Evolutionary conservation across 1,284 basidiomycete genomes (phyloP).

Genomic region (Mycosarcoma mackinlayi): DNA sequence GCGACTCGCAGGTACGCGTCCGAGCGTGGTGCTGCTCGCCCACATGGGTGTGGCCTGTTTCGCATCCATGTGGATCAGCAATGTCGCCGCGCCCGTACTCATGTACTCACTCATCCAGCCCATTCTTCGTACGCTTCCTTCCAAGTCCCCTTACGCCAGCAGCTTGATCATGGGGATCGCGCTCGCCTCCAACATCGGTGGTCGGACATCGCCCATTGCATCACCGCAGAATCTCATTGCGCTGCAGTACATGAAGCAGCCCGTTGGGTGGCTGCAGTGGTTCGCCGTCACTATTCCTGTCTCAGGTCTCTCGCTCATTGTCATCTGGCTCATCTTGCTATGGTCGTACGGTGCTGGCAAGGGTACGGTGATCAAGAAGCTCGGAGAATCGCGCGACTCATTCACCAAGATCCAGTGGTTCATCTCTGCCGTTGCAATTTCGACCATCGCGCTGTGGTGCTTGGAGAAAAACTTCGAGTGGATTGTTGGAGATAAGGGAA

Average conservation of each 20-base stretch:
- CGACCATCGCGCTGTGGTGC: constrained; percentile 92
- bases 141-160: constrained; percentile 86
- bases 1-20: constrained; percentile 86
- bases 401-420: constrained; percentile 90
- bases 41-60: constrained; percentile 98
- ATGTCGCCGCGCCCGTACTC: constrained; percentile 95
- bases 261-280: constrained; percentile 90
- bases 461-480: constrained; percentile 83
- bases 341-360: constrained; percentile 86
- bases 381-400: constrained; percentile 53
- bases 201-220: constrained; percentile 88
- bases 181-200: constrained; percentile 97
- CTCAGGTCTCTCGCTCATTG: constrained; percentile 81
- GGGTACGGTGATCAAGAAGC: constrained; percentile 63
- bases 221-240: constrained; percentile 98
- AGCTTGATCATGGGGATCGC: constrained; percentile 96
- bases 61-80: constrained; percentile 99
- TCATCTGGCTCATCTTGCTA: constrained; percentile 91
- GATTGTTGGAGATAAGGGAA: constrained; percentile 90
- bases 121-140: constrained; percentile 89
- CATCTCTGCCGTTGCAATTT: constrained; percentile 84
- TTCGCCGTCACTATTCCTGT: constrained; percentile 94
- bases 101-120: constrained; percentile 98
- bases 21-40: constrained; percentile 85
- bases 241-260: constrained; percentile 84